phyloP scores from a whole-genome alignment of 306 rosid genomes.

The Dalbergia cultrata region DNA sequence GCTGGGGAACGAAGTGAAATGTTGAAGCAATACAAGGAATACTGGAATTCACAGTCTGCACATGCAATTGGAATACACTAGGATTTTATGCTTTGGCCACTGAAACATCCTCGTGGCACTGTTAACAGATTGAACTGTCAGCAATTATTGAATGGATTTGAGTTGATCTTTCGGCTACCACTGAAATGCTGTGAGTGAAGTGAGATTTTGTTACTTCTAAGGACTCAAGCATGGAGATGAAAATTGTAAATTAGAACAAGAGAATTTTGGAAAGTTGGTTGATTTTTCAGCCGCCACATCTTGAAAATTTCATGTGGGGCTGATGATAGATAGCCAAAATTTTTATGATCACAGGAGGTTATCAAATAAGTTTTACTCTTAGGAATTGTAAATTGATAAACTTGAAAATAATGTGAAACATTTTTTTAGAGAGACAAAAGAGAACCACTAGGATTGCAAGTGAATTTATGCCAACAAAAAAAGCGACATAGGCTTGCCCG shows the following conservation, averaged over 20 bases:
- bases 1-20: slow-evolving; percentile 56
- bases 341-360: background rate
- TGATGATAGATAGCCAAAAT: background rate
- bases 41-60: slow-evolving; percentile 73
- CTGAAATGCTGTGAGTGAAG: slow-evolving; percentile 8
- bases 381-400: background rate
- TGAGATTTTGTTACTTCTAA: slow-evolving; percentile 10
- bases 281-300: background rate
- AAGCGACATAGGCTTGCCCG: background rate
- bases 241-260: slow-evolving; percentile 3
- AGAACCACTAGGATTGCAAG: background rate
- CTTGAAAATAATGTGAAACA: background rate
- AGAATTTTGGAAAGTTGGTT: background rate
- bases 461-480: background rate
- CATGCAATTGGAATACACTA: slow-evolving; percentile 59
- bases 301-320: background rate
- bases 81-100: slow-evolving; percentile 27
- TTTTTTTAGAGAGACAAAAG: slow-evolving; percentile 18
- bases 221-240: slow-evolving; percentile 8
- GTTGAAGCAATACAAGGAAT: slow-evolving; percentile 74
- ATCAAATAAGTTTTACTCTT: slow-evolving; percentile 31
- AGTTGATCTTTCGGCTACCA: background rate
- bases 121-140: slow-evolving; percentile 5
- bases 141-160: slow-evolving; percentile 5
- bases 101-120: slow-evolving; percentile 12